Percentiles rank a stretch among this genome's conserved stretches.
phyloP scores from a whole-genome alignment of 306 rosid genomes.

The Sophora flavescens region DNA sequence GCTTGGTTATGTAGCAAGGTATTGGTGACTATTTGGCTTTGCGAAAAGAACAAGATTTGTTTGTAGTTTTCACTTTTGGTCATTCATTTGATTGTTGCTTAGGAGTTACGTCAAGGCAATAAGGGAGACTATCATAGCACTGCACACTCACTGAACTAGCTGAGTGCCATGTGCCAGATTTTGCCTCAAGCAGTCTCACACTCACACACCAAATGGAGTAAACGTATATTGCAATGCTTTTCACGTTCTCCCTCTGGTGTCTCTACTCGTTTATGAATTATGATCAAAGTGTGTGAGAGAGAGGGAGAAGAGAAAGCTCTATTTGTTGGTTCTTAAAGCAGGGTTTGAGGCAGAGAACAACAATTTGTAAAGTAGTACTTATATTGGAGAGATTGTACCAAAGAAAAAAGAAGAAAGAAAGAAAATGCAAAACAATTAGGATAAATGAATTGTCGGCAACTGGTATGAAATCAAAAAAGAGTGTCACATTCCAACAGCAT shows the following conservation, averaged over 20 bases:
- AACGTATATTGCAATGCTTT: conserved; percentile 48
- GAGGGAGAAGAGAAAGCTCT: neutral
- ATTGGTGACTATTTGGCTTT: conserved; percentile 45
- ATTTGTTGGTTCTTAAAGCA: neutral
- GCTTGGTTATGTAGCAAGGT: conserved; percentile 3
- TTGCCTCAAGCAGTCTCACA: conserved; percentile 11
- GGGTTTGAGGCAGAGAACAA: conserved; percentile 4
- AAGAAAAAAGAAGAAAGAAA: neutral
- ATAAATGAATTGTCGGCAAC: conserved; percentile 40
- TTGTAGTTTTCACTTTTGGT: conserved; percentile 38
- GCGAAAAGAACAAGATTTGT: conserved; percentile 70
- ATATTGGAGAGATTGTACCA: conserved; percentile 26
- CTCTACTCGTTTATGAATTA: neutral
- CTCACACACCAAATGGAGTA: conserved; percentile 41
- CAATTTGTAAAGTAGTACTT: neutral
- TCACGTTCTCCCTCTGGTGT: conserved; percentile 2
- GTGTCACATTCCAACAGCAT: conserved; percentile 47
- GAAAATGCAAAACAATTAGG: conserved; percentile 18
- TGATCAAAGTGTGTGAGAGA: neutral
- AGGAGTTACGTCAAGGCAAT: conserved; percentile 61
- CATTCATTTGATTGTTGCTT: conserved; percentile 65
- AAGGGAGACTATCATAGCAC: conserved; percentile 43
- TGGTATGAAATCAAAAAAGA: conserved; percentile 44
- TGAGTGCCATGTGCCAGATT: conserved; percentile 40
- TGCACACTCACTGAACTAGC: conserved; percentile 39